A percentile compares a stretch with the other conserved stretches of the same genome.
phyloP scores from a whole-genome alignment of 805 yeast genomes.

The Wickerhamiella musiphila region DNA sequence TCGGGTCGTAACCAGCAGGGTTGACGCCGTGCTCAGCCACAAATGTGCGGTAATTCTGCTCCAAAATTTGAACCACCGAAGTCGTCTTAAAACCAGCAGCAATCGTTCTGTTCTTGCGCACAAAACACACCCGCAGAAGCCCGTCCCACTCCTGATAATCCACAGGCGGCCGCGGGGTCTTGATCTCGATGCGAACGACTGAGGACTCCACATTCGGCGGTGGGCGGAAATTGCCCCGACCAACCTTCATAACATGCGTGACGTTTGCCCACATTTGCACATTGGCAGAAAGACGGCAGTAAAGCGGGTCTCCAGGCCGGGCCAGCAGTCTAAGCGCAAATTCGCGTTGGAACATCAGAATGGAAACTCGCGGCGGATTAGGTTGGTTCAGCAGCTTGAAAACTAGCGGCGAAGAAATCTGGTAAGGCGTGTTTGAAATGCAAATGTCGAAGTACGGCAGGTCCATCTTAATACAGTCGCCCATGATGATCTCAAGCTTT shows the following conservation, averaged over 20 bases:
- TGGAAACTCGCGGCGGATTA: slow-evolving; percentile 83
- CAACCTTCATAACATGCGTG: slow-evolving; percentile 96
- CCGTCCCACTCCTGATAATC: slow-evolving; percentile 98
- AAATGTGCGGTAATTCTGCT: slow-evolving; percentile 71
- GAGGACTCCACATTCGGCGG: slow-evolving; percentile 98
- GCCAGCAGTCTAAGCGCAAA: slow-evolving; percentile 88
- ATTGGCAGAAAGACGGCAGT: slow-evolving; percentile 86
- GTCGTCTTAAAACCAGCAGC: slow-evolving; percentile 81
- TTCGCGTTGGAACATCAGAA: slow-evolving; percentile 95
- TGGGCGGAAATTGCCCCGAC: slow-evolving; percentile 89
- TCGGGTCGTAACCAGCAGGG: slow-evolving; percentile 26
- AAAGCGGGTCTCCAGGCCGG: slow-evolving; percentile 87
- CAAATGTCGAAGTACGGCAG: slow-evolving; percentile 90
- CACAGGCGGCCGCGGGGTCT: slow-evolving; percentile 82
- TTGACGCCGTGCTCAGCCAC: slow-evolving; percentile 37
- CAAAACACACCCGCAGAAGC: slow-evolving; percentile 73
- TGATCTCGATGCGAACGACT: slow-evolving; percentile 85
- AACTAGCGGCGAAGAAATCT: slow-evolving; percentile 90
- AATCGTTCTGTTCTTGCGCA: slow-evolving; percentile 80
- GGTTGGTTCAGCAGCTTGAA: slow-evolving; percentile 84
- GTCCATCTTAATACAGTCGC: slow-evolving; percentile 92
- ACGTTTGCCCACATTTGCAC: slow-evolving; percentile 99
- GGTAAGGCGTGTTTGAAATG: slow-evolving; percentile 94
- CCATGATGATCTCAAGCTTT: slow-evolving; percentile 77
- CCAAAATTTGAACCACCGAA: slow-evolving; percentile 65